Base-by-base conservation (phyloP, 768 basidiomycete genomes). In the Kwoniella bestiolae region DNA sequence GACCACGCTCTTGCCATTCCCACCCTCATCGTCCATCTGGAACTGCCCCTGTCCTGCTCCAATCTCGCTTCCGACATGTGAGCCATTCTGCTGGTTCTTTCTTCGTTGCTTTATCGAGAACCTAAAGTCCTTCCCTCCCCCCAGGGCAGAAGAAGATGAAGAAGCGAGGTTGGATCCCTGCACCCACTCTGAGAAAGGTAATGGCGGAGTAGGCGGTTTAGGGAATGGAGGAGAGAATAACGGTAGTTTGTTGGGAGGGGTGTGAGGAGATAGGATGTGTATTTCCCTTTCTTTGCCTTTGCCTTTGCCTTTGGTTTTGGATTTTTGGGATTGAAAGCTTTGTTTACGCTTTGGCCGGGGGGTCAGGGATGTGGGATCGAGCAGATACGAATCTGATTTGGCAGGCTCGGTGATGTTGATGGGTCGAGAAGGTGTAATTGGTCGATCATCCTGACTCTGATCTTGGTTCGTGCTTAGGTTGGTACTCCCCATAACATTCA, bases 161-260 rank as follows among this genome's bases (percentile, higher is more conserved):
- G 52, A 34, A 21, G 50, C 14, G 29, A 16, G n/a, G 4, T 28
- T 7, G 29, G 50, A 29, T 51, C 11, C 25, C 25, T 23, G 28
- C 29, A 25, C 14, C 25, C 23, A n/a, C 6, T 29, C 9, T 12
- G 52, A 32, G 11, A 29, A 21, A 23, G 29, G 29, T 55, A 23
- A 34, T 0, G 52, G 52, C 34, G 52, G 23, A n/a, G 32, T 34
- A 55, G 52, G 52, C 31, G 32, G 52, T 55, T 55, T 55, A 55
- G 52, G 52, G 3, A 55, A 55, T 0, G n/a, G 46, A 47, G 46
- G 46, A 18, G 46, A 47, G n/a, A 51, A 51, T 28, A 51, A 51
- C 26, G 23, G 23, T 51, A 51, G 3, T 51, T 29, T 51, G 14
- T 51, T 51, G 29, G 50, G 23, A 14, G 50, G 50, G 8, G 50